Base-by-base conservation (phyloP, 192 early-diverging fungal species). In the Gonapodya sp. region DNA sequence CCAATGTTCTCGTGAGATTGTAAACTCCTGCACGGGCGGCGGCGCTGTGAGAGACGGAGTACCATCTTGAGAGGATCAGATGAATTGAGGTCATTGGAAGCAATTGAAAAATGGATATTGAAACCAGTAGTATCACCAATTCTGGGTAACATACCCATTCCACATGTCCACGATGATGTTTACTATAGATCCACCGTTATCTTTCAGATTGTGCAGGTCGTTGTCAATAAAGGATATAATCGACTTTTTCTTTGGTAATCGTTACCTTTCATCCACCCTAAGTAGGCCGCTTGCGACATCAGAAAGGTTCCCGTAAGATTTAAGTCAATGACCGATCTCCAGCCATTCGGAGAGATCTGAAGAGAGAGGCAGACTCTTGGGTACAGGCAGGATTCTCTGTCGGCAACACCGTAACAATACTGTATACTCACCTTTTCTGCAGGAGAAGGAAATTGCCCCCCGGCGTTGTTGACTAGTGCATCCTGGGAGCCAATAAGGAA, bases 231-330 rank as follows among this genome's bases (percentile, higher is more conserved):
- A 16, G 46, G 24, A 64, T 64, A 64, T 64, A 64, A 64, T 64
- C 46, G 24, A n/a, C n/a, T n/a, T n/a, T n/a, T n/a, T n/a, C n/a
- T n/a, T n/a, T n/a, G n/a, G n/a, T n/a, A n/a, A n/a, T n/a, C n/a
- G 8, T 64, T 64, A 24, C 46, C 46, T 64, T 79, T 82, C 84
- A 86, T 88, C 79, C 81, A 85, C 34, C 78, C 79, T 16, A 83
- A 84, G 82, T 81, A 86, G n/a, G 85, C 86, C 24, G 86, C 87
- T 77, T 85, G 86, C 82, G 84, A 84, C 80, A 89, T 84, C 78
- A 85, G 86, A 79, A 85, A 89, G 1, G 88, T 89, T 32, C 88
- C 88, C 33, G 85, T 88, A 32, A 88, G 80, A 80, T 89, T 89
- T 73, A 88, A 35, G 73, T 89, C 88, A 32, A 89, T 82, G 33